Conservation (phyloP, 805 yeast species). For the Saccharomycopsis fodiens region DNA sequence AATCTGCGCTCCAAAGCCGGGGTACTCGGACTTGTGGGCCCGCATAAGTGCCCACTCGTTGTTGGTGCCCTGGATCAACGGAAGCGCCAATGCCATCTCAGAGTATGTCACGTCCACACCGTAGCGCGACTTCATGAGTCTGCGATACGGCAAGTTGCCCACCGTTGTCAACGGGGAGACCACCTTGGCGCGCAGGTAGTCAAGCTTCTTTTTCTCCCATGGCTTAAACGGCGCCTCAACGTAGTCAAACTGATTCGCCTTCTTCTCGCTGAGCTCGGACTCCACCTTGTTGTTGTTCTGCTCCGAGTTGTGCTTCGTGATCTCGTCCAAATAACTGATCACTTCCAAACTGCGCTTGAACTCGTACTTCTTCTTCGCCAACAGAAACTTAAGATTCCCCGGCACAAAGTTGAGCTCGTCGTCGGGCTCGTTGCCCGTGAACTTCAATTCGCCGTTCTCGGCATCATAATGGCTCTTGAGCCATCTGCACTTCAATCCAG, state of each 20-base stretch:
- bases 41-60: slow-evolving; percentile 97
- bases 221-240: slow-evolving; percentile 71
- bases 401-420: slow-evolving; percentile 59
- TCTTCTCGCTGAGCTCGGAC: slow-evolving; percentile 15
- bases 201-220: slow-evolving; percentile 71
- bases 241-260: slow-evolving; percentile 41
- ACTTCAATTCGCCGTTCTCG: slow-evolving; percentile 37
- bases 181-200: slow-evolving; percentile 69
- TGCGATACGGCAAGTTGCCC: slow-evolving; percentile 91
- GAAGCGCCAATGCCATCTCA: slow-evolving; percentile 89
- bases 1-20: slow-evolving; percentile 89
- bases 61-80: slow-evolving; percentile 81
- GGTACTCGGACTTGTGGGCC: slow-evolving; percentile 73
- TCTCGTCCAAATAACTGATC: slow-evolving; percentile 56
- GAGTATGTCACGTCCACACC: slow-evolving; percentile 93
- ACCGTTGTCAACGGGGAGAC: slow-evolving; percentile 96
- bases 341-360: slow-evolving; percentile 52
- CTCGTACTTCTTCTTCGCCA: slow-evolving; percentile 34
- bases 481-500: slow-evolving; percentile 92
- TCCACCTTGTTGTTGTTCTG: slow-evolving; percentile 26
- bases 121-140: slow-evolving; percentile 70
- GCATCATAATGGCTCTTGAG: slow-evolving; percentile 57
- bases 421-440: slow-evolving; percentile 29
- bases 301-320: slow-evolving; percentile 36
- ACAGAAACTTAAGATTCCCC: slow-evolving; percentile 34